Base-by-base conservation (phyloP, 805 yeast genomes). In the Candida glaebosa region DNA sequence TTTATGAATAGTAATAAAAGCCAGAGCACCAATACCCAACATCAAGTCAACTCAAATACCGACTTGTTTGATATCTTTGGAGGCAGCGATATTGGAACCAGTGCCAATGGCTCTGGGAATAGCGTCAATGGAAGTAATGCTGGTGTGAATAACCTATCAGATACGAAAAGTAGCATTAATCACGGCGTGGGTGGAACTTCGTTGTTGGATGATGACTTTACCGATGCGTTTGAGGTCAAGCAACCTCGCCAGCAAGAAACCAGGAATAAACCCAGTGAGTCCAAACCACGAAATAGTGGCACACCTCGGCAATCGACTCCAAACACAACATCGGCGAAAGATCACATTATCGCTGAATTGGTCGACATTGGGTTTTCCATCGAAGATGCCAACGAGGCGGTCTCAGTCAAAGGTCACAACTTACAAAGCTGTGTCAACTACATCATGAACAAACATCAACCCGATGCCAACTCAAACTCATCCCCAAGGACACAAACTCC, bases 361-460 rank as follows among this genome's bases (percentile, higher is more conserved):
- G 61, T 85, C 2, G 93, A 87, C 44, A 87, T 87, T 79, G 96
- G 96, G 2, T 87, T 87, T 52, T 60, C 82, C 1, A 64, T 75
- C 1, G 81, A 78, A 2, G 76, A 71, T 39, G 80, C 93, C 3
- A 73, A 69, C 18, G 61, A 63, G 2, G 95, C 95, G 0, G 67
- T 87, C 28, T 71, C 61, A 5, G 61, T 67, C 35, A 77, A 82
- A 0, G 87, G 89, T 0, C 56, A 71, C 4, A 78, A 84, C 49
- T 66, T 86, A 6, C 77, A 82, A 43, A 72, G 67, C 18, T 89
- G 95, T 22, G 83, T 86, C 16, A 78, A 79, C 38, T 75, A 63
- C 48, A 67, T 87, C 26, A 82, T 87, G 84, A 71, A 65, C 34
- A 41, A 39, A n/a, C 41, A 37, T 34, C 19, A 28, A 16, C 25